Base-by-base conservation (phyloP, 2,329 filamentous ascomycete genomes). In the Ascochyta rabiei region DNA sequence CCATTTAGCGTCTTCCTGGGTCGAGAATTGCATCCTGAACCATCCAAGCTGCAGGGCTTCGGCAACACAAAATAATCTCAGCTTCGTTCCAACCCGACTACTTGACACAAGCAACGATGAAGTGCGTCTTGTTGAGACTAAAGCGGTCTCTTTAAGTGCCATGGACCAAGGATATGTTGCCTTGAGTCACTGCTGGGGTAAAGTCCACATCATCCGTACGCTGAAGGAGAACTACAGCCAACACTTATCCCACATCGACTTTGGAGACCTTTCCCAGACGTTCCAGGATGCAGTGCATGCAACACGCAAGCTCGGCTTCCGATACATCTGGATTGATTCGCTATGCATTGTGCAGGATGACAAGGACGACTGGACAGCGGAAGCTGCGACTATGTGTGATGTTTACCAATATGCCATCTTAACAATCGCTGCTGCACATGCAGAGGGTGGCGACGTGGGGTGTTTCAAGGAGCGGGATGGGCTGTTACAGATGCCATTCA, bases 141-240 rank as follows among this genome's bases (percentile, higher is more conserved):
- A 30, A 30, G 10, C 28, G 28, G 12, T 30, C 28, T 10, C 34
- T 5, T 15, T 18, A n/a, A n/a, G 49, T 6, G 12, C 13, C 16
- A 12, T 38, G 4, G 57, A 60, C 15, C 54, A 57, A 21, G 43
- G 26, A 31, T 67, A 62, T 31, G 24, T 66, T 8, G 56, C 61
- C 6, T 56, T 70, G 9, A 66, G 62, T 23, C 63, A 70, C 44
- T 67, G 67, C 35, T 70, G 65, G 67, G 67, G 67, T 0, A 8
- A 66, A 3, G 30, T 21, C 4, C 33, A 37, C 8, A 47, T 68
- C 24, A 64, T 68, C 18, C 52, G 52, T 16, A 70, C 66, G 0
- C 39, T 62, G 12, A 56, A 53, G n/a, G 35, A 30, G 0, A 68
- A 63, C 24, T 57, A 54, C 37, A 30, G 6, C 13, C 28, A 30